Base-by-base conservation (phyloP, 1,284 basidiomycete species). In the Apiotrichum porosum region DNA sequence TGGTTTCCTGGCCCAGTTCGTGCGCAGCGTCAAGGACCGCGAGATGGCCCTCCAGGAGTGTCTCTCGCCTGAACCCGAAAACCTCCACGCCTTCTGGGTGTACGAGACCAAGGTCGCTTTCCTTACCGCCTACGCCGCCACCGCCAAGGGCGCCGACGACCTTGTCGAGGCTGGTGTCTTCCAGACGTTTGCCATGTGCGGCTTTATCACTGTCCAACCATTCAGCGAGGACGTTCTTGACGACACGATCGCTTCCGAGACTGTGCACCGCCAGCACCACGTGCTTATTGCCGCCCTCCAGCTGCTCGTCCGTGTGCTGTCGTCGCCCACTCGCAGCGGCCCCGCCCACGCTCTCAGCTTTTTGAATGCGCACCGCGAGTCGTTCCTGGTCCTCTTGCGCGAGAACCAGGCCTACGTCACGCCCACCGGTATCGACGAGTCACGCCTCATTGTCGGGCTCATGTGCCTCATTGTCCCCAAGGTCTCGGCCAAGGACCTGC, bases 81-180 rank as follows among this genome's bases (percentile, higher is more conserved):
- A 62, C 54, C 75, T 98, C 18, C 94, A 97, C 63, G 80, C 89
- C 0, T 78, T 94, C 38, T 97, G 95, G 72, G 88, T 97, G 14
- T 97, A 94, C 64, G 94, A 97, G 69, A 82, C 92, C 14, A 92
- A 93, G 72, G 84, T 95, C 79, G 86, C 89, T 0, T 78, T 95
- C 56, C 82, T 97, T 47, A 81, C 86, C 23, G 81, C 89, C 24
- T 81, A 97, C 72, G 83, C 89, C 0, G 84, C 90, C 62, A 86
- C 82, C 1, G 78, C 86, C 38, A 76, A 79, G 54, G 93, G 93
- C 3, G 88, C 91, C 0, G 91, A 95, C 65, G 81, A 84, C 42
- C 74, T 97, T 22, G 72, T 97, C 9, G 90, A 93, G 52, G 81
- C 83, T 3, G 84, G 86, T 44, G 62, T 93, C 3, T 78, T 97